Evolutionary conservation across 495 filamentous ascomycete genomes (phyloP).

Genomic region (Schizothecium vesticola): DNA sequence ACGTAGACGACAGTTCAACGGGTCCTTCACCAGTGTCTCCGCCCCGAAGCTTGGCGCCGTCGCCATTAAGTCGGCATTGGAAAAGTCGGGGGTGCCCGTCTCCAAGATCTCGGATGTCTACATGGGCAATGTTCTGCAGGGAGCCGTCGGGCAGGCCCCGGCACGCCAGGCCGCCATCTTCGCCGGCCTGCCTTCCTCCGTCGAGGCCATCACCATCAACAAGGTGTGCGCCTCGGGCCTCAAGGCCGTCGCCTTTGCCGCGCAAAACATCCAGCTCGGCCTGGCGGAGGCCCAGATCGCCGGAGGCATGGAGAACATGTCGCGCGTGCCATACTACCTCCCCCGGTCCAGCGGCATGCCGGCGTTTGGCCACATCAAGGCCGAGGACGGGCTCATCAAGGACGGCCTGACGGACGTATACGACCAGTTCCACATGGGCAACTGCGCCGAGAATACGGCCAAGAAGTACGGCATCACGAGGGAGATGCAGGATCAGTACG

Average conservation of each 20-base stretch:
- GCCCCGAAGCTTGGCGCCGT: conserved; percentile 79
- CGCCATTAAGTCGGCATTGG: conserved; percentile 82
- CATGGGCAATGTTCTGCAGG: conserved; percentile 96
- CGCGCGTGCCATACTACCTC: conserved; percentile 85
- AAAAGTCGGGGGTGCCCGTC: conserved; percentile 72
- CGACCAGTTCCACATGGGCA: conserved; percentile 94
- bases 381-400: conserved; percentile 89
- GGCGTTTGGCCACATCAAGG: conserved; percentile 74
- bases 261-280: conserved; percentile 90
- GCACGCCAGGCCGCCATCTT: conserved; percentile 87
- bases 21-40: conserved; percentile 73
- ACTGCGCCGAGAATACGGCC: conserved; percentile 92
- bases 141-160: conserved; percentile 76
- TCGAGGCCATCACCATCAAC: conserved; percentile 89
- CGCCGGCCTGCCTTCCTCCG: conserved; percentile 69
- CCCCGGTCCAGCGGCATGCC: conserved; percentile 69
- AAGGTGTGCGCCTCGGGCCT: conserved; percentile 95
- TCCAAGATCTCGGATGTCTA: conserved; percentile 83
- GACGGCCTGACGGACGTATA: conserved; percentile 97
- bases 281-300: conserved; percentile 80
- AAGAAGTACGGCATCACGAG: conserved; percentile 77
- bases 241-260: conserved; percentile 85
- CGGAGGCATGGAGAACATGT: conserved; percentile 98
- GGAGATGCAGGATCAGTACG: conserved; percentile 84
- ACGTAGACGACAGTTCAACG: conserved; percentile 69